phyloP scores from a whole-genome alignment of 805 yeast genomes.

The Kodamaea restingae region DNA sequence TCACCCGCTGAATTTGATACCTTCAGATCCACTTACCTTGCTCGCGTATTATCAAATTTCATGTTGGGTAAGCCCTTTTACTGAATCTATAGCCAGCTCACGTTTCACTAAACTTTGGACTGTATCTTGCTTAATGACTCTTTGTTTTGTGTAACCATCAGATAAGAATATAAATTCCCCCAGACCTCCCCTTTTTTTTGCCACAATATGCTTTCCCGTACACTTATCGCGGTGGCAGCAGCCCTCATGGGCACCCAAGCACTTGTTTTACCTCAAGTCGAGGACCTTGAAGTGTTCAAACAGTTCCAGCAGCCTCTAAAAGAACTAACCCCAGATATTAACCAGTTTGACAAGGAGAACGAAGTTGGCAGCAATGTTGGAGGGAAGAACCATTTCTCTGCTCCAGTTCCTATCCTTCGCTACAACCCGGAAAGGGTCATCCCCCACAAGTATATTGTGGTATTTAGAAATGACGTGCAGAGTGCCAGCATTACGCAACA shows the following conservation, averaged over 20 bases:
- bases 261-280: slow-evolving; percentile 5
- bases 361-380: background rate
- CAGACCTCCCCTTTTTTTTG: background rate
- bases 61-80: too few species aligned
- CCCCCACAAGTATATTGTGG: slow-evolving; percentile 13
- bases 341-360: slow-evolving; percentile 1
- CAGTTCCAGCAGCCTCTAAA: slow-evolving; percentile 5
- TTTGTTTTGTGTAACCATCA: too few species aligned
- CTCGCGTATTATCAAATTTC: too few species aligned
- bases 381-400: background rate
- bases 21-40: too few species aligned
- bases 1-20: too few species aligned
- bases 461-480: slow-evolving; percentile 10
- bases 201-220: slow-evolving; percentile 7
- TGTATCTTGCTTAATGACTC: too few species aligned
- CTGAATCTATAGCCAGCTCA: too few species aligned
- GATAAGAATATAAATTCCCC: slow-evolving; percentile 1
- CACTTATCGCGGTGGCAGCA: slow-evolving; percentile 5
- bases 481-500: slow-evolving; percentile 6
- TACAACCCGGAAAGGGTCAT: slow-evolving; percentile 5
- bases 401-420: slow-evolving; percentile 4
- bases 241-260: slow-evolving; percentile 3
- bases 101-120: too few species aligned
- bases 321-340: background rate
- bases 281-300: slow-evolving; percentile 7